These are phyloP conservation scores for Sindora glabra DNA, from an alignment of 306 rosid species.

Conservation along the genomic window DNA sequence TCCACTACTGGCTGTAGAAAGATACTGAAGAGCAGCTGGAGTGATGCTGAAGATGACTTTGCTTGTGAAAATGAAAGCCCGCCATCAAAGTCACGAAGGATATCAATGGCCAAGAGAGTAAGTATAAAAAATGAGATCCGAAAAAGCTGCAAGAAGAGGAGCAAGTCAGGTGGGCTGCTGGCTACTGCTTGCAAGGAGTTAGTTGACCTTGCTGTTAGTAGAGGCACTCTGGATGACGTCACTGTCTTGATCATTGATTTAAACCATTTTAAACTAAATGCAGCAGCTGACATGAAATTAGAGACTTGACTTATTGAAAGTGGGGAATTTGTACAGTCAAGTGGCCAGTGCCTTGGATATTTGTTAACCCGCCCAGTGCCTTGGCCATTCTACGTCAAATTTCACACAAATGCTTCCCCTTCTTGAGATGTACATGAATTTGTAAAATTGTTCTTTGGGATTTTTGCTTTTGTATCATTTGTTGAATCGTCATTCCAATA, in stretches of 20 bases:
- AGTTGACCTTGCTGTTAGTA: slow-evolving; percentile 39
- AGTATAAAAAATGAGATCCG: slow-evolving; percentile 31
- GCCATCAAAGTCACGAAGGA: slow-evolving; percentile 36
- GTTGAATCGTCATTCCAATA: no score
- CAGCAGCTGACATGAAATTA: not conserved
- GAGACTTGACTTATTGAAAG: not conserved
- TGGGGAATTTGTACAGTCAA: not conserved
- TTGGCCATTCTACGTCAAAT: no score
- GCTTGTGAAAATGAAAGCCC: slow-evolving; percentile 40
- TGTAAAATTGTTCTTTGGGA: no score
- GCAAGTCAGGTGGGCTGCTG: slow-evolving; percentile 20
- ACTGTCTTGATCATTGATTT: slow-evolving; percentile 63
- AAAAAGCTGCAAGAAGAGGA: slow-evolving; percentile 13
- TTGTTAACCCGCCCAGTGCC: not conserved
- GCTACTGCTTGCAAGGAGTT: slow-evolving; percentile 71
- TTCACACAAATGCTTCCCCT: no score
- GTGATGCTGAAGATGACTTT: slow-evolving; percentile 20
- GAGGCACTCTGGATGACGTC: slow-evolving; percentile 58
- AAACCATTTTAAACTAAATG: slow-evolving; percentile 25
- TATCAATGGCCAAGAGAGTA: slow-evolving; percentile 30
- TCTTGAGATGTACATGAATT: no score
- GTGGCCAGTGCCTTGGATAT: not conserved
- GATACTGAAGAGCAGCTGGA: slow-evolving; percentile 8
- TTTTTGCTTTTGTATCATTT: no score
- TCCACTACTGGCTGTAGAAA: slow-evolving; percentile 28